A percentile compares a stretch with the other conserved stretches of the same genome.
phyloP scores from a whole-genome alignment of 106 monocot genomes.

The Dioscorea alata region DNA sequence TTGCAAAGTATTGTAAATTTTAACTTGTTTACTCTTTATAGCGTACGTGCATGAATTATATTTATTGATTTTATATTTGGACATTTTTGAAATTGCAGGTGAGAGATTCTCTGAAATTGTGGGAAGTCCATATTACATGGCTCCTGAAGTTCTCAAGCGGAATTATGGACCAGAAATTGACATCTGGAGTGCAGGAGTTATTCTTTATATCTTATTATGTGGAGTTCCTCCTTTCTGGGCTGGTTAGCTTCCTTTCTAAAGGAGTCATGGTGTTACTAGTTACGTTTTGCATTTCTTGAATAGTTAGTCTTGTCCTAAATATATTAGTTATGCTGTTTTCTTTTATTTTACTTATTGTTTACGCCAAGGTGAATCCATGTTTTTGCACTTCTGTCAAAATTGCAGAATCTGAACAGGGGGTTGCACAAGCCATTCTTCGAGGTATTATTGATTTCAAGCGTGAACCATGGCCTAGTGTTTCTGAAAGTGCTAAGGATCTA shows the following conservation, averaged over 20 bases:
- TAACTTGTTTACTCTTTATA: no score
- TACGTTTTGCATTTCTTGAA: neutral
- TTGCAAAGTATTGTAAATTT: no score
- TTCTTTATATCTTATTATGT: constrained; percentile 72
- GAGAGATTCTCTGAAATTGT: constrained; percentile 80
- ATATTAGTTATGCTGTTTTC: neutral
- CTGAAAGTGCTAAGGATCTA: constrained; percentile 88
- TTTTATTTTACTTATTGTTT: no score
- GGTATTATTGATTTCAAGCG: constrained; percentile 96
- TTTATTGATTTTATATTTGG: no score
- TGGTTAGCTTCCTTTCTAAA: constrained; percentile 22
- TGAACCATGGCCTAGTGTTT: constrained; percentile 96
- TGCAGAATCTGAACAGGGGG: constrained; percentile 98
- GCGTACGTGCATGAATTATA: no score
- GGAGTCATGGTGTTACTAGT: neutral
- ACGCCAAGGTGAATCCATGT: neutral
- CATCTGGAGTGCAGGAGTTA: constrained; percentile 88
- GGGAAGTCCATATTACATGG: constrained; percentile 89
- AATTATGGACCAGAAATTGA: constrained; percentile 87
- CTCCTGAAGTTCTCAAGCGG: constrained; percentile 74
- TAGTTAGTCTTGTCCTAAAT: neutral
- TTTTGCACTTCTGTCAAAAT: neutral
- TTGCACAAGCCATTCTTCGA: constrained; percentile 98
- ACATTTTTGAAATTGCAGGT: constrained; percentile 20
- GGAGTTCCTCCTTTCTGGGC: constrained; percentile 91